A percentile compares a stretch with the other conserved stretches of the same genome.
Evolutionary conservation across 2,329 filamentous ascomycete genomes (phyloP).

Genomic region (Remersonia thermophila): DNA sequence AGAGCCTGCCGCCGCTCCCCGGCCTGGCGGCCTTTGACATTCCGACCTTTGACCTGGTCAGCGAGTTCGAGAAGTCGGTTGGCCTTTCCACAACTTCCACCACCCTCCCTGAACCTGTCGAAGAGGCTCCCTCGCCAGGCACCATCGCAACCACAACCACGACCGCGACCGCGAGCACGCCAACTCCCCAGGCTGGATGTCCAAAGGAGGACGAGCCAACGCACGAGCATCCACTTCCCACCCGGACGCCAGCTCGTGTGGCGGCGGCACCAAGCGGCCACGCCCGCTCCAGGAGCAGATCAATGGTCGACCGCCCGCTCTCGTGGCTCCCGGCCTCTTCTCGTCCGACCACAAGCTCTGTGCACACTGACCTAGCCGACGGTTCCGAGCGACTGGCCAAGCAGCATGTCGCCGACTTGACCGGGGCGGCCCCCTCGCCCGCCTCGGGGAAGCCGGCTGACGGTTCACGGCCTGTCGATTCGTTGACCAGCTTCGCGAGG

Average conservation of each 20-base stretch:
- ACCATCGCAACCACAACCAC: not conserved
- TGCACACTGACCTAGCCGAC: conserved; percentile 20
- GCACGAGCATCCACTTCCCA: no score
- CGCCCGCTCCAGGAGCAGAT: conserved; percentile 32
- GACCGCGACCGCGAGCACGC: not conserved
- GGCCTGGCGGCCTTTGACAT: conserved; percentile 32
- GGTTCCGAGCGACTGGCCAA: conserved; percentile 12
- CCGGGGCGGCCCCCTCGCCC: conserved; percentile 6
- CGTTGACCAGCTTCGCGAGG: conserved; percentile 38
- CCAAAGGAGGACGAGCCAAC: no score
- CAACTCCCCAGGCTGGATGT: no score
- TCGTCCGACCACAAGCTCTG: conserved; percentile 25
- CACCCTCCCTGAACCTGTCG: conserved; percentile 10
- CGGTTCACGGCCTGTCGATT: conserved; percentile 29
- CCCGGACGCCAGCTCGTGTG: conserved; percentile 11
- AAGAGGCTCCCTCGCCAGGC: not conserved
- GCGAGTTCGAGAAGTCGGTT: conserved; percentile 36
- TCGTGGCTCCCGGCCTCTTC: conserved; percentile 41
- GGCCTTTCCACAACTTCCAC: conserved; percentile 22
- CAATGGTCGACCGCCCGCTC: conserved; percentile 36
- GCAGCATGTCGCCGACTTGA: conserved; percentile 12
- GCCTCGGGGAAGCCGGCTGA: conserved; percentile 20
- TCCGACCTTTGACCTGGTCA: conserved; percentile 39
- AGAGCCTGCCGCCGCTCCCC: conserved; percentile 26
- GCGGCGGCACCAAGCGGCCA: conserved; percentile 1